Evolutionary conservation across 352 stramenopile species (phyloP).

Genomic region (Pythium utonaiense): DNA sequence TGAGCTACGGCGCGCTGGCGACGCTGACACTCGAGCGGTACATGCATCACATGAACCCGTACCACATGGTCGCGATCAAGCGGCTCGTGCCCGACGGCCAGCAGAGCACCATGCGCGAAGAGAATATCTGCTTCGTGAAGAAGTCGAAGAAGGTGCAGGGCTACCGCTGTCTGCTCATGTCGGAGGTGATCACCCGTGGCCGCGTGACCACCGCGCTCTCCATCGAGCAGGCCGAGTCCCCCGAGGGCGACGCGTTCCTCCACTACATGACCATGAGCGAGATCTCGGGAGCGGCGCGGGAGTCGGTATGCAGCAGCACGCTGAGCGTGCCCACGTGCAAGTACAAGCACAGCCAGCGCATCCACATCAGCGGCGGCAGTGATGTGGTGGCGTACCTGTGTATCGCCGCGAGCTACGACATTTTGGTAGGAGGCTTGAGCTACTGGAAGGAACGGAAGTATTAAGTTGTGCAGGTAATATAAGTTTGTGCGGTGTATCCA

Average conservation of each 20-base stretch:
- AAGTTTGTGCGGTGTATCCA: slow-evolving; percentile 21
- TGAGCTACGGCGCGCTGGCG: slow-evolving; percentile 57
- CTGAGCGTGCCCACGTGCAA: slow-evolving; percentile 60
- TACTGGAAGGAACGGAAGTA: slow-evolving; percentile 82
- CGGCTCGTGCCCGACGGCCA: slow-evolving; percentile 49
- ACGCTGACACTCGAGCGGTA: slow-evolving; percentile 69
- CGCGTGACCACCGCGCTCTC: slow-evolving; percentile 73
- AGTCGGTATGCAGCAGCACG: slow-evolving; percentile 69
- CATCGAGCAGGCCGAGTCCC: slow-evolving; percentile 53
- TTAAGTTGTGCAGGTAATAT: slow-evolving; percentile 35
- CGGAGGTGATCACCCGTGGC: slow-evolving; percentile 75
- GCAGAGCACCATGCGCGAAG: slow-evolving; percentile 52
- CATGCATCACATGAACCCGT: slow-evolving; percentile 52
- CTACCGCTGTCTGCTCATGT: slow-evolving; percentile 76
- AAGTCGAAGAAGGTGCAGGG: slow-evolving; percentile 60
- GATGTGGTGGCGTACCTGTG: slow-evolving; percentile 73
- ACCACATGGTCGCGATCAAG: slow-evolving; percentile 77
- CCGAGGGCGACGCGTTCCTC: slow-evolving; percentile 45
- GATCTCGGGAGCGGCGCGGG: slow-evolving; percentile 48
- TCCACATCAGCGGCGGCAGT: slow-evolving; percentile 70
- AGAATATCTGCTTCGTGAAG: slow-evolving; percentile 80
- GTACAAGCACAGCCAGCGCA: slow-evolving; percentile 70
- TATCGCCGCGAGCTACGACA: slow-evolving; percentile 72
- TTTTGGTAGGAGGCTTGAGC: slow-evolving; percentile 58
- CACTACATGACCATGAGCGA: slow-evolving; percentile 83